Evolutionary conservation across 2,329 filamentous ascomycete species (phyloP).

Genomic region (Dactylonectria macrodidyma): DNA sequence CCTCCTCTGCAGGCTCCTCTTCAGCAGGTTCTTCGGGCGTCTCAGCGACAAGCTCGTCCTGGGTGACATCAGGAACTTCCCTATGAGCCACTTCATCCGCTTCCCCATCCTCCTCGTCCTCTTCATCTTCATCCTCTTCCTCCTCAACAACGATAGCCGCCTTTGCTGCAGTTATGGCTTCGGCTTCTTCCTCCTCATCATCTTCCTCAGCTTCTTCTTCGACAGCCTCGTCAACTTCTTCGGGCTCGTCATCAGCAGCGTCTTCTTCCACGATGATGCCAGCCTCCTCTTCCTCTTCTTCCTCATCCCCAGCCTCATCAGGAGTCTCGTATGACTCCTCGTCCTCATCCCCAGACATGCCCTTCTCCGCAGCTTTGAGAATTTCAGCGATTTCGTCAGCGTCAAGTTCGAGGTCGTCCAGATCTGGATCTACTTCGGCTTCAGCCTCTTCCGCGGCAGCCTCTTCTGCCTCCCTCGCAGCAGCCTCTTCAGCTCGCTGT

Average conservation of each 20-base stretch:
- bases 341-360: conserved; percentile 8
- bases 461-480: conserved; percentile 40
- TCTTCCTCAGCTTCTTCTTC: conserved; percentile 32
- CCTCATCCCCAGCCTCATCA: conserved; percentile 24
- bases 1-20: conserved; percentile 32
- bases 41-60: conserved; percentile 44
- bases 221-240: conserved; percentile 24
- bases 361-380: conserved; percentile 37
- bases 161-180: conserved; percentile 55
- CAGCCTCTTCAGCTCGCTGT: conserved; percentile 37
- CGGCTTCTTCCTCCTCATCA: conserved; percentile 43
- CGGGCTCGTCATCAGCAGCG: conserved; percentile 31
- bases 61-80: conserved; percentile 52
- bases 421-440: conserved; percentile 23
- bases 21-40: conserved; percentile 16
- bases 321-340: conserved; percentile 25
- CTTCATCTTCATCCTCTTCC: conserved; percentile 45
- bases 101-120: conserved; percentile 25
- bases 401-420: conserved; percentile 12
- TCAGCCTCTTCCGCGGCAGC: conserved; percentile 18
- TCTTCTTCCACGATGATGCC: not conserved
- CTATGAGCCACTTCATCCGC: conserved; percentile 38
- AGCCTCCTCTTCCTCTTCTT: conserved; percentile 8
- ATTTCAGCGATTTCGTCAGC: conserved; percentile 2
- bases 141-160: conserved; percentile 38